Base-by-base conservation (phyloP, 768 basidiomycete genomes). In the Kwoniella dendrophila region DNA sequence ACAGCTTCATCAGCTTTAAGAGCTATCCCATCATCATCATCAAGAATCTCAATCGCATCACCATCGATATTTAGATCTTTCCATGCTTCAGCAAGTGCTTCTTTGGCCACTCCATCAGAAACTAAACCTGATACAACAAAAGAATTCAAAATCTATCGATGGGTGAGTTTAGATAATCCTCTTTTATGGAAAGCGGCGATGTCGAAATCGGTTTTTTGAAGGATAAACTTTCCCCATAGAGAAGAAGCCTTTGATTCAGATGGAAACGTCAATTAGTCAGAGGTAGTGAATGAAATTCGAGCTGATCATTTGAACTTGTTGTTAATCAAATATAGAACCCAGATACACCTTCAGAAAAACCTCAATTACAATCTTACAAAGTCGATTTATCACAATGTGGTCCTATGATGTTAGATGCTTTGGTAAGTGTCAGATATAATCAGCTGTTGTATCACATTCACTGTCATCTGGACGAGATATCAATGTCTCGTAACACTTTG, bases 61-160 rank as follows among this genome's bases (percentile, higher is more conserved):
- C 41, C 48, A 29, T 12, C 30, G 10, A 38, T 24, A 36, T 26
- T 30, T 38, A n/a, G 60, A 56, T 52, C 60, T 14, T 62, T 62
- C 53, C 60, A 62, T 44, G 62, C 62, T 40, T 44, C 53, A 7
- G 32, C 57, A n/a, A 66, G 67, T 44, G 74, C 74, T 24, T 49
- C 63, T 29, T 67, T 71, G 18, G 55, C 61, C 48, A 70, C 53
- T 20, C 64, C 61, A 7, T 47, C 61, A 2, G 66, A 63, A 44
- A 65, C 59, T 38, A 72, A 73, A 12, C 63, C 65, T 7, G 64
- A 68, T 6, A 44, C 68, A 69, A 82, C 88, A 73, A 98, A 98
- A 83, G 89, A 93, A 80, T 97, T 99, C 84, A 90, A 94, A 84
- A 93, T 99, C 68, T 99, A 99, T 82, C 90, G 96, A 79, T 99